phyloP scores from a whole-genome alignment of 352 stramenopile species.

The Heterotrichella gracilis region DNA sequence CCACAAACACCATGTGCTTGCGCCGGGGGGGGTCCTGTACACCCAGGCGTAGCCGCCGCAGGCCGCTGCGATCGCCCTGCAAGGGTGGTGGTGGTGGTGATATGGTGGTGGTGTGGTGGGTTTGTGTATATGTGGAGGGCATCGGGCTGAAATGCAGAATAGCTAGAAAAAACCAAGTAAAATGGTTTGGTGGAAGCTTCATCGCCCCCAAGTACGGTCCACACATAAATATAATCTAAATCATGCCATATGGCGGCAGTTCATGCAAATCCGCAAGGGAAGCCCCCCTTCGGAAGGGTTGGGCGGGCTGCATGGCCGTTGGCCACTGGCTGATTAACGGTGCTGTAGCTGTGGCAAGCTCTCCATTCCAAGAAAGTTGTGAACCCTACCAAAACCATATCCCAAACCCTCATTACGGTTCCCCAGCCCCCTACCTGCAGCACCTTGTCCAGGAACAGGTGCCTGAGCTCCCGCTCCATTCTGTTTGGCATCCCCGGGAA shows the following conservation, averaged over 20 bases:
- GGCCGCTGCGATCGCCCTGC: slow-evolving; percentile 23
- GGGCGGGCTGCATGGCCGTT: too few relatives aligned
- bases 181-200: slow-evolving; percentile 21
- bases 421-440: too few relatives aligned
- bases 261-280: too few relatives aligned
- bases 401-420: too few relatives aligned
- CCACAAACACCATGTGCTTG: slow-evolving; percentile 72
- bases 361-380: too few relatives aligned
- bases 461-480: slow-evolving; percentile 55
- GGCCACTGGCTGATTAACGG: too few relatives aligned
- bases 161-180: neutral
- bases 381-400: too few relatives aligned
- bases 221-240: too few relatives aligned
- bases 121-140: slow-evolving; percentile 13
- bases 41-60: slow-evolving; percentile 60
- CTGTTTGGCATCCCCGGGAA: slow-evolving; percentile 61
- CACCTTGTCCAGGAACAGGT: slow-evolving; percentile 37
- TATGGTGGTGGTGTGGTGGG: neutral
- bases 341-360: too few relatives aligned
- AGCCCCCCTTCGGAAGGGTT: too few relatives aligned
- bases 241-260: too few relatives aligned
- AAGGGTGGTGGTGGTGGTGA: slow-evolving; percentile 15
- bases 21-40: slow-evolving; percentile 70
- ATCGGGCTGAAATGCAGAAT: slow-evolving; percentile 9
- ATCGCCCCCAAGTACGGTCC: too few relatives aligned